phyloP scores from a whole-genome alignment of 495 filamentous ascomycete genomes.

The Penicillium cinerascens region DNA sequence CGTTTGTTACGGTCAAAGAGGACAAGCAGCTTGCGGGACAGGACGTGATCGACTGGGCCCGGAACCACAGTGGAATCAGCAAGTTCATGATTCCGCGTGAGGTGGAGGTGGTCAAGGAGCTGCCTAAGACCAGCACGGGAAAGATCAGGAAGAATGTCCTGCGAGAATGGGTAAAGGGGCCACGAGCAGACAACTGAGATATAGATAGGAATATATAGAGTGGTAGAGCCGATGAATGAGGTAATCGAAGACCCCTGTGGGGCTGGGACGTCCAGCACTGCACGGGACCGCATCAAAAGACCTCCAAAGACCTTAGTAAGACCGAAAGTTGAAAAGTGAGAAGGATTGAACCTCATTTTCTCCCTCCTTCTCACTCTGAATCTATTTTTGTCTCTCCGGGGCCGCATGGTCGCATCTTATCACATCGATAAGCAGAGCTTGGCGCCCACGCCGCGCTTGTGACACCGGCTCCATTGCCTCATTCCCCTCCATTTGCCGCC shows the following conservation, averaged over 20 bases:
- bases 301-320: neutral
- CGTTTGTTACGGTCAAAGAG: constrained; percentile 76
- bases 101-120: constrained; percentile 80
- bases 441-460: constrained; percentile 24
- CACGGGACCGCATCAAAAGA: constrained; percentile 18
- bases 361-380: too few species aligned
- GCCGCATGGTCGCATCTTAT: constrained; percentile 20
- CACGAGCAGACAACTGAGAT: neutral
- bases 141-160: constrained; percentile 96
- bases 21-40: constrained; percentile 58
- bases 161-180: constrained; percentile 75
- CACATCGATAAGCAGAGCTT: constrained; percentile 24
- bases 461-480: constrained; percentile 28
- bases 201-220: neutral
- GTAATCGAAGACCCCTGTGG: too few species aligned
- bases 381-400: neutral
- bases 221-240: neutral
- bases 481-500: constrained; percentile 25
- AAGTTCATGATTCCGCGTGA: constrained; percentile 95
- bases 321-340: too few species aligned
- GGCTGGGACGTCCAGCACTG: neutral
- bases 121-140: constrained; percentile 95
- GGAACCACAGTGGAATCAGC: constrained; percentile 70
- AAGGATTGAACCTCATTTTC: too few species aligned
- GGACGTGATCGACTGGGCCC: constrained; percentile 85